These are phyloP conservation scores for Breynia disticha DNA, from an alignment of 441 rosid species.

Conservation along the genomic window DNA sequence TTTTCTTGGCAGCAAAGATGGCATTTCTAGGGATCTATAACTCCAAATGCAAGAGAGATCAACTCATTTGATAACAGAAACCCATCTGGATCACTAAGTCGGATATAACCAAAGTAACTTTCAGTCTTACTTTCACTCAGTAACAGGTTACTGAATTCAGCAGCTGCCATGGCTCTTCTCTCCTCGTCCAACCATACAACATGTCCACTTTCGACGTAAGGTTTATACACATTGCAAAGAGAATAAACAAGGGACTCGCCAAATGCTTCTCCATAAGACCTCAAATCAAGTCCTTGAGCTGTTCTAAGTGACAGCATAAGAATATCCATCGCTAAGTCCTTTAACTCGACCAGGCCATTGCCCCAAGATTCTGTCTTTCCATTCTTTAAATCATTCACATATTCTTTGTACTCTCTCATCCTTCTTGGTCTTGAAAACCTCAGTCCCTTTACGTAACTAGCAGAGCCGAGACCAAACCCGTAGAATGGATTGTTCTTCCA, in stretches of 20 bases:
- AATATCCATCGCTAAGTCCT: constrained; percentile 67
- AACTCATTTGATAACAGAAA: constrained; percentile 82
- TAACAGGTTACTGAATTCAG: constrained; percentile 28
- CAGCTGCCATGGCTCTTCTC: constrained; percentile 31
- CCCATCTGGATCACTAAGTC: constrained; percentile 87
- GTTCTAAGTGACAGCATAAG: constrained; percentile 90
- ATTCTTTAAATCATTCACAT: constrained; percentile 55
- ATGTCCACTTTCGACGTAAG: constrained; percentile 67
- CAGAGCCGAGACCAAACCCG: constrained; percentile 88
- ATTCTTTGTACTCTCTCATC: constrained; percentile 56
- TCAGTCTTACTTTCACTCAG: constrained; percentile 25
- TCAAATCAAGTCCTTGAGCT: constrained; percentile 64
- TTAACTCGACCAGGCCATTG: constrained; percentile 30
- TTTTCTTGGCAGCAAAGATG: not conserved
- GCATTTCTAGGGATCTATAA: constrained; percentile 34
- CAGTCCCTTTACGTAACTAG: constrained; percentile 69
- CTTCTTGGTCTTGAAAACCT: constrained; percentile 86
- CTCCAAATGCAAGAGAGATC: constrained; percentile 67
- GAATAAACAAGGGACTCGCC: constrained; percentile 45
- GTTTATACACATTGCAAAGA: constrained; percentile 53
- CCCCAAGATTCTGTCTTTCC: constrained; percentile 27
- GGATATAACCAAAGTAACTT: constrained; percentile 38
- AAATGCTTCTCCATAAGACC: constrained; percentile 47
- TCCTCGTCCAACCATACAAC: constrained; percentile 56
- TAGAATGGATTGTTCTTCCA: constrained; percentile 85